Evolutionary conservation across 345 rosid species (phyloP), one percentile per base, ranked within the genome.

Genomic region (Kernera saxatilis): DNA sequence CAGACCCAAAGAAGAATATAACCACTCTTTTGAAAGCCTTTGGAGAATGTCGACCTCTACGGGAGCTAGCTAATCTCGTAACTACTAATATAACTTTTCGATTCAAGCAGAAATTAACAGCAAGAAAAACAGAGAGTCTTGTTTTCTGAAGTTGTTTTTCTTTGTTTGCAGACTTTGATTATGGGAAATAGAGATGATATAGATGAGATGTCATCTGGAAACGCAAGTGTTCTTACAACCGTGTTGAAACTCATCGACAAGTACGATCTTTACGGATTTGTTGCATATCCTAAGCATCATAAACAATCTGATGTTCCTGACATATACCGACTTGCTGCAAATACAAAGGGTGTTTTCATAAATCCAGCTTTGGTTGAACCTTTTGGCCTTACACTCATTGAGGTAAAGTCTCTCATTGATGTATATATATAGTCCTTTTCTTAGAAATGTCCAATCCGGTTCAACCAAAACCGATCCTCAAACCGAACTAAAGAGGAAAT

Each of bases 291-390:
- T 15, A 93, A 93, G 83, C 98, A 93, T 85, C 97, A 93, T 79
- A 93, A 84, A 83, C 98, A 93, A 69, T 74, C 79, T 59, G 99
- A 94, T 69, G 99, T 94, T 72, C 97, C 99, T 4, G 99, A 94
- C 9, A 94, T 94, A 58, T 91, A 94, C 70, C 78, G 99, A 26
- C 94, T 94, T 58, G 95, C 97, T 8, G 97, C 91, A 10, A 88
- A 84, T 71, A 91, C 95, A 46, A 94, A 94, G 82, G 99, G 99
- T 54, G 99, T 94, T 74, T 94, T 94, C 81, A 94, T 94, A 26
- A 94, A 94, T 76, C 99, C 99, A 17, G 99, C 97, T 51, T 59
- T 94, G 72, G 96, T 94, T 17, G 99, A 94, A 69, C 99, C 99
- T 30, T 94, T 91, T 78, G 99, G 99, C 40, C 97, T 91, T 67